Conservation (phyloP, 1,139 yeast genomes). For the Yamadazyma siamensis region DNA sequence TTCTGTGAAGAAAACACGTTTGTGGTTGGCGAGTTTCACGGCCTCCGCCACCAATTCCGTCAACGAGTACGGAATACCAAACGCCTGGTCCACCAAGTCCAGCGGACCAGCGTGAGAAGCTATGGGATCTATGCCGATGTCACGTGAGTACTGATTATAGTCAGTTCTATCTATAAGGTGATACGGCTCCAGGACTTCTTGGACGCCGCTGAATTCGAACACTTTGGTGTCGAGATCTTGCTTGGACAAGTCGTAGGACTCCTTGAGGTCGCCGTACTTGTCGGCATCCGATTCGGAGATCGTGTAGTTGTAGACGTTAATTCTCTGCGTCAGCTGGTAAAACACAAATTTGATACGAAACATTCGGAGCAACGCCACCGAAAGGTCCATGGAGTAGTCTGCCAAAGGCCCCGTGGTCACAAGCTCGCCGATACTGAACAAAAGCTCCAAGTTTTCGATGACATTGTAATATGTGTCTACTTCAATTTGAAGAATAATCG, state of each 20-base stretch:
- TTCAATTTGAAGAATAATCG: slow-evolving; percentile 36
- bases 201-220: not conserved
- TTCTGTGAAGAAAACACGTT: slow-evolving; percentile 43
- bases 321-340: slow-evolving; percentile 39
- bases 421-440: slow-evolving; percentile 43
- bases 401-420: slow-evolving; percentile 6
- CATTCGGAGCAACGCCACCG: slow-evolving; percentile 14
- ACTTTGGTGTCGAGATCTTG: not conserved
- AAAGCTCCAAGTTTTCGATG: slow-evolving; percentile 40
- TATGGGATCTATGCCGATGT: slow-evolving; percentile 10
- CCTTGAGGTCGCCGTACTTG: slow-evolving; percentile 33
- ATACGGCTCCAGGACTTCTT: slow-evolving; percentile 1
- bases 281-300: slow-evolving; percentile 30
- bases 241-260: slow-evolving; percentile 30
- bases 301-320: slow-evolving; percentile 36
- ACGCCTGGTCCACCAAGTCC: slow-evolving; percentile 37
- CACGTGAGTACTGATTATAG: slow-evolving; percentile 10
- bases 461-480: slow-evolving; percentile 37
- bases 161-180: slow-evolving; percentile 10
- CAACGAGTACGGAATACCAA: slow-evolving; percentile 47
- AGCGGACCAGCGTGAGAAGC: slow-evolving; percentile 11
- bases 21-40: slow-evolving; percentile 50
- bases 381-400: slow-evolving; percentile 10
- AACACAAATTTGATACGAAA: slow-evolving; percentile 29
- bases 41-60: slow-evolving; percentile 43